phyloP scores from a whole-genome alignment of 2,329 filamentous ascomycete species.

The Beauveria asiatica region DNA sequence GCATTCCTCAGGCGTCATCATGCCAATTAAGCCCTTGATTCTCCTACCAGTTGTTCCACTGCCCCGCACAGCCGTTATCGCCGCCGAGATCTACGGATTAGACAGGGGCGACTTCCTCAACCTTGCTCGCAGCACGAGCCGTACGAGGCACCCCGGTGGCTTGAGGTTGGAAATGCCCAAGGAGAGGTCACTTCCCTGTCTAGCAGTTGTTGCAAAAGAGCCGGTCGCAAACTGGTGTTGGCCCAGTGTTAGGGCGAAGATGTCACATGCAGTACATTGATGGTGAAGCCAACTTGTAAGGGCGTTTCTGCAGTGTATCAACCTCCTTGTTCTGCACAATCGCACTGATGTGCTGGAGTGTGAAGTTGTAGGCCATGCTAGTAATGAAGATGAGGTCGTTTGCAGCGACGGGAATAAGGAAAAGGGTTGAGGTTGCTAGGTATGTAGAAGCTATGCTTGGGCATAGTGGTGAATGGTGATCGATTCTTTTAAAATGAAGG shows the following conservation, averaged over 20 bases:
- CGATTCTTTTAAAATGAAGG: neutral
- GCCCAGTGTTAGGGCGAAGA: neutral
- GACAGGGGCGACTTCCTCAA: neutral
- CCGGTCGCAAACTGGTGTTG: neutral
- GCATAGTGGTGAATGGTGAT: neutral
- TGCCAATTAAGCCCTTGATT: neutral
- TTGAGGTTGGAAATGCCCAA: too few species aligned
- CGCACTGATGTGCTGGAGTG: neutral
- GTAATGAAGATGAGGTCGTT: neutral
- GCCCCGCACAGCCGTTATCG: neutral
- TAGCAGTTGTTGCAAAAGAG: neutral
- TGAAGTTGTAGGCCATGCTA: neutral
- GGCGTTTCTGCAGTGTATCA: neutral
- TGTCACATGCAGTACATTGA: neutral
- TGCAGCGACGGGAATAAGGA: neutral
- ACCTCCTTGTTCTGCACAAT: neutral
- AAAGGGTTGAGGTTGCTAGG: neutral
- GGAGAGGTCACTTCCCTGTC: neutral
- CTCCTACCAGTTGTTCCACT: neutral
- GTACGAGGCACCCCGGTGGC: neutral
- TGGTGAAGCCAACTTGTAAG: neutral
- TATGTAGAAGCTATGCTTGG: neutral
- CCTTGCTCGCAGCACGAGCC: neutral
- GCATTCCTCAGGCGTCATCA: neutral
- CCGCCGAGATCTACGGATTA: neutral